phyloP scores from a whole-genome alignment of 1,284 basidiomycete species.

The Boletus mariae region DNA sequence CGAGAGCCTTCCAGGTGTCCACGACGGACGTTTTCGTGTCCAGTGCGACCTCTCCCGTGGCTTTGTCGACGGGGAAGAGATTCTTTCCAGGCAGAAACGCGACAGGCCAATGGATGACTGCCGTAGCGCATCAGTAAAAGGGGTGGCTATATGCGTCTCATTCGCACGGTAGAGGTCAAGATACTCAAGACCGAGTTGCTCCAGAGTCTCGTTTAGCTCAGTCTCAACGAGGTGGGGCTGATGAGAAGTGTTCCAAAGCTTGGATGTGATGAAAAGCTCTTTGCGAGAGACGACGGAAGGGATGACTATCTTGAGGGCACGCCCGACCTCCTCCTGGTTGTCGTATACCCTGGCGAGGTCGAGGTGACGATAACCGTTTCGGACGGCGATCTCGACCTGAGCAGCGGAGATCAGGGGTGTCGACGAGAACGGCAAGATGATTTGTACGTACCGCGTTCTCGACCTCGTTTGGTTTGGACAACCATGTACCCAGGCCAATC shows the following conservation, averaged over 20 bases:
- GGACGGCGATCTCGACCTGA: too few species aligned
- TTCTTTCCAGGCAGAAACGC: too few species aligned
- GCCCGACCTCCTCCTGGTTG: too few species aligned
- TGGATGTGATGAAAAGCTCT: too few species aligned
- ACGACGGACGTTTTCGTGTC: constrained; percentile 61
- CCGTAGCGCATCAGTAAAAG: background rate
- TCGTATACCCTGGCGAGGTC: too few species aligned
- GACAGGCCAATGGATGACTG: constrained; percentile 76
- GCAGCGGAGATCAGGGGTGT: constrained; percentile 78
- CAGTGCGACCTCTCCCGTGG: constrained; percentile 48
- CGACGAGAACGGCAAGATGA: constrained; percentile 48
- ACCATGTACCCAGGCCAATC: background rate
- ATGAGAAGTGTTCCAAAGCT: too few species aligned
- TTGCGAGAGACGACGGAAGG: too few species aligned
- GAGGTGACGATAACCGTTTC: too few species aligned
- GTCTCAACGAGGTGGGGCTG: too few species aligned
- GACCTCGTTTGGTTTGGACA: background rate
- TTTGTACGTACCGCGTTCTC: background rate
- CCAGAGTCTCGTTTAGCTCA: constrained; percentile 48
- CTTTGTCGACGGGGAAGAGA: constrained; percentile 49
- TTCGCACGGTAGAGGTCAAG: constrained; percentile 73
- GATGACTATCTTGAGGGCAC: too few species aligned
- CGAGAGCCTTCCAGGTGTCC: constrained; percentile 46
- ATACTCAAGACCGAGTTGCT: constrained; percentile 29
- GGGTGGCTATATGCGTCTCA: background rate